These are phyloP conservation scores for Apiotrichum montevideense DNA, from an alignment of 1,284 basidiomycete genomes.

Conservation along the genomic window DNA sequence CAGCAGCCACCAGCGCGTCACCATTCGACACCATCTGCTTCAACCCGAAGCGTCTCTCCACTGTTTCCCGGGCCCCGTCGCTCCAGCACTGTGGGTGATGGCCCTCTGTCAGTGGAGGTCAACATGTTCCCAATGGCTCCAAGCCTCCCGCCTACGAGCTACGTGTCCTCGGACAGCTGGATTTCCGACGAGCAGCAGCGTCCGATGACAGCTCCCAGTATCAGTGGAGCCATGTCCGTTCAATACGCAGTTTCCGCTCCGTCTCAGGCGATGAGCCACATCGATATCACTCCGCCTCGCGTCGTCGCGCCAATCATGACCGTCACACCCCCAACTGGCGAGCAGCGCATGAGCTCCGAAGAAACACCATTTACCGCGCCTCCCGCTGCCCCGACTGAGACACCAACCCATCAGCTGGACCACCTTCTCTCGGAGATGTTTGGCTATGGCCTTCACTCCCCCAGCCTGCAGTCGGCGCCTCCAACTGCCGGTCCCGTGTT, in stretches of 20 bases:
- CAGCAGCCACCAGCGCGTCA: slow-evolving; percentile 3
- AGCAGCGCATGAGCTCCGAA: not conserved
- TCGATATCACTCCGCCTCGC: not conserved
- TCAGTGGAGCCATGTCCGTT: too few relatives aligned
- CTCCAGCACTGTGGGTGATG: not conserved
- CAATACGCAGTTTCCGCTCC: too few relatives aligned
- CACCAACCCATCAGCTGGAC: slow-evolving; percentile 1
- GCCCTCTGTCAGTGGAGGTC: not conserved
- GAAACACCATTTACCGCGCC: not conserved
- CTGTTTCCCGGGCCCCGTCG: not conserved
- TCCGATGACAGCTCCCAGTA: not conserved
- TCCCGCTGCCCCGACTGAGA: not conserved
- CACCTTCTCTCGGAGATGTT: slow-evolving; percentile 12
- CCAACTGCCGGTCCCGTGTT: not conserved
- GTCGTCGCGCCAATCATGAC: not conserved
- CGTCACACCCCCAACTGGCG: not conserved
- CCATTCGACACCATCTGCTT: not conserved
- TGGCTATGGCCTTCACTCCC: not conserved
- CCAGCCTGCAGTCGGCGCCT: not conserved
- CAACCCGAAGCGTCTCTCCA: not conserved
- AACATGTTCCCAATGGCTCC: not conserved
- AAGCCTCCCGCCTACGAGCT: not conserved
- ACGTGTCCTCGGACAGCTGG: not conserved
- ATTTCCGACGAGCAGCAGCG: not conserved
- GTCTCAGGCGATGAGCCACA: too few relatives aligned